Evolutionary conservation across 2,329 filamentous ascomycete species (phyloP), one percentile per base, ranked within the genome.

Genomic region (Coleophoma cylindrospora): DNA sequence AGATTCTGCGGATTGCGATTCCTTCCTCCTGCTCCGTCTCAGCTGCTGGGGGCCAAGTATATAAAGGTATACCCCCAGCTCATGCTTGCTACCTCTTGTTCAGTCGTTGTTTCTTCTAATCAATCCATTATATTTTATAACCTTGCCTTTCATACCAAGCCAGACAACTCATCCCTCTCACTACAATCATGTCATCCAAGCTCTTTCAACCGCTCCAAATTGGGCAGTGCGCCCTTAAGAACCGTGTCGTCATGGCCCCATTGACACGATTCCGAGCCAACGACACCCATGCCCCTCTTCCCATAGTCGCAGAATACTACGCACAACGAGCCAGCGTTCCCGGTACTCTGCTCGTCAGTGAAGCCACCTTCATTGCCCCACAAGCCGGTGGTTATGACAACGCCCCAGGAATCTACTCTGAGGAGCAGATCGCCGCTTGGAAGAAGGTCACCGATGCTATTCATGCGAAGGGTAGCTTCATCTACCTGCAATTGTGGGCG

Each of bases 401-500:
- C 50, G 72, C 74, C 1, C 80, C 82, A 0, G 80, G 79, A 1
- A 75, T 85, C 57, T 83, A 71, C 61, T 75, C 62, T 45, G 63
- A 70, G 2, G 71, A 66, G 15, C 80, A 83, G 58, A 71, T 81
- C 45, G 70, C 69, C 2, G 74, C 69, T 1, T 86, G 82, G 83
- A 78, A 75, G 54, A 68, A 72, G 45, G 70, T 85, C 40, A 80
- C 78, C 1, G 72, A 76, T 46, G 77, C 74, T 3, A 81, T 85
- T 3, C 82, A 86, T 65, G 70, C 69, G 27, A 81, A 82, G 60
- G 75, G 76, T 21, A 74, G 71, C 21, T 76, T 72, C 58, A 80
- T 84, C 54, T 84, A 74, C 65, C 58, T 74, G 5, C 83, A 86
- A 62, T 66, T 86, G 2, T 85, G 80, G 80, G 75, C 75, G 1